Percentiles rank a stretch among this genome's conserved stretches.
Conservation (phyloP, 2,329 filamentous ascomycete genomes). For the Phoma sp. region DNA sequence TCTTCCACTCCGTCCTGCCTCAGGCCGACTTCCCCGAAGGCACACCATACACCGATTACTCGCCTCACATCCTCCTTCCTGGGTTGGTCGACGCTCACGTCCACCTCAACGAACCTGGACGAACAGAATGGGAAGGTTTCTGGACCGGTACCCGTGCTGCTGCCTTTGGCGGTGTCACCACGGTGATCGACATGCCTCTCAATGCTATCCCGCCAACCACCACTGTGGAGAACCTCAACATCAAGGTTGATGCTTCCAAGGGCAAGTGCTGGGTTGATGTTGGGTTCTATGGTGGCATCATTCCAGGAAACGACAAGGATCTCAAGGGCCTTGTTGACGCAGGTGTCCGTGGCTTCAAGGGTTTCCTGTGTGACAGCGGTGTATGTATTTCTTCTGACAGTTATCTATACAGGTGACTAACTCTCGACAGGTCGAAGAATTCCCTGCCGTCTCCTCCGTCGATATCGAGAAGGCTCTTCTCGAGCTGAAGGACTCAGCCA, state of each 20-base stretch:
- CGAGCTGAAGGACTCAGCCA: constrained; percentile 78
- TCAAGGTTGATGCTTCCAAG: constrained; percentile 82
- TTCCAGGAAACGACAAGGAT: constrained; percentile 85
- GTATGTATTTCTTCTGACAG: constrained; percentile 62
- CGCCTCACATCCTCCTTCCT: constrained; percentile 82
- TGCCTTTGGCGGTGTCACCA: constrained; percentile 94
- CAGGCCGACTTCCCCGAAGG: constrained; percentile 73
- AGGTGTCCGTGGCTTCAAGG: constrained; percentile 95
- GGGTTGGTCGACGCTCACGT: constrained; percentile 97
- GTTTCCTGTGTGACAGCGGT: constrained; percentile 95
- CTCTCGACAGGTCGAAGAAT: constrained; percentile 78
- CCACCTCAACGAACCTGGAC: constrained; percentile 94
- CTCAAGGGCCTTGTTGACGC: constrained; percentile 80
- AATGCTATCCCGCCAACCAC: constrained; percentile 98
- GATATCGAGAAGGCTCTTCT: constrained; percentile 83
- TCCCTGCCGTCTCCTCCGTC: constrained; percentile 81
- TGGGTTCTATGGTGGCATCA: constrained; percentile 95
- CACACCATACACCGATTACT: constrained; percentile 81
- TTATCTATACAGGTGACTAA: neutral
- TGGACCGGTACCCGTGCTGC: constrained; percentile 92
- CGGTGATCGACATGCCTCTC: constrained; percentile 95
- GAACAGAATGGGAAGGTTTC: constrained; percentile 99
- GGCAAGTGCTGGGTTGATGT: constrained; percentile 98
- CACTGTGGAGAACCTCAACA: constrained; percentile 78
- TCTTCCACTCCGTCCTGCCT: constrained; percentile 77